These are phyloP conservation scores for Quercus alba DNA, from an alignment of 306 rosid species.

Conservation along the genomic window DNA sequence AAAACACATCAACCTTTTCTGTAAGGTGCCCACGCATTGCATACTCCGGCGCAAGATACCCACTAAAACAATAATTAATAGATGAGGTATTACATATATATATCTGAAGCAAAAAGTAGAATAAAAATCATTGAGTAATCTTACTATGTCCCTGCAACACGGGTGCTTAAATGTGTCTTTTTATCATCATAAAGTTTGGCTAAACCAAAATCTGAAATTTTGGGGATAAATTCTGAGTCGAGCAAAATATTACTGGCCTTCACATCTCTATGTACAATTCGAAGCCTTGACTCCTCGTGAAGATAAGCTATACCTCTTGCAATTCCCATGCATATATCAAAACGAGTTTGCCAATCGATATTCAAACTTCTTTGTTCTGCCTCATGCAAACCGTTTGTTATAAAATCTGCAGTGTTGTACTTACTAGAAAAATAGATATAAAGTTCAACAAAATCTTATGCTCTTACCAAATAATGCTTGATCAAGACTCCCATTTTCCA, in stretches of 20 bases:
- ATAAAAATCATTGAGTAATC: constrained; percentile 9
- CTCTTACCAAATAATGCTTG: constrained; percentile 81
- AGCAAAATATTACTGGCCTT: constrained; percentile 83
- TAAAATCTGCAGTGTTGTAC: neutral
- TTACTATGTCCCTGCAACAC: constrained; percentile 86
- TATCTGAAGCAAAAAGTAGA: neutral
- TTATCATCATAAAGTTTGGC: constrained; percentile 83
- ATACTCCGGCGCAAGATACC: constrained; percentile 88
- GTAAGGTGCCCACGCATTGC: constrained; percentile 94
- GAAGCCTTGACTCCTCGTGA: constrained; percentile 66
- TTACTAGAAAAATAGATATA: neutral
- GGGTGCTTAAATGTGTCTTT: constrained; percentile 73
- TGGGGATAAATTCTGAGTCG: constrained; percentile 52
- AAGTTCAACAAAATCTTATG: neutral
- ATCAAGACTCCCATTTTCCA: constrained; percentile 79
- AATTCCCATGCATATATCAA: constrained; percentile 62
- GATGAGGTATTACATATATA: neutral
- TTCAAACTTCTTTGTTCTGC: constrained; percentile 41
- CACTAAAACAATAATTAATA: constrained; percentile 39
- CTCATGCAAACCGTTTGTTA: neutral
- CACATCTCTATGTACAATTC: constrained; percentile 83
- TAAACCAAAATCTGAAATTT: constrained; percentile 85
- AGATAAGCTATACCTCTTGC: constrained; percentile 79
- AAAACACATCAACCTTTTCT: constrained; percentile 81
- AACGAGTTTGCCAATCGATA: constrained; percentile 68